These are phyloP conservation scores for Wickerhamiella dianesei DNA, from an alignment of 805 yeast species.

Conservation along the genomic window DNA sequence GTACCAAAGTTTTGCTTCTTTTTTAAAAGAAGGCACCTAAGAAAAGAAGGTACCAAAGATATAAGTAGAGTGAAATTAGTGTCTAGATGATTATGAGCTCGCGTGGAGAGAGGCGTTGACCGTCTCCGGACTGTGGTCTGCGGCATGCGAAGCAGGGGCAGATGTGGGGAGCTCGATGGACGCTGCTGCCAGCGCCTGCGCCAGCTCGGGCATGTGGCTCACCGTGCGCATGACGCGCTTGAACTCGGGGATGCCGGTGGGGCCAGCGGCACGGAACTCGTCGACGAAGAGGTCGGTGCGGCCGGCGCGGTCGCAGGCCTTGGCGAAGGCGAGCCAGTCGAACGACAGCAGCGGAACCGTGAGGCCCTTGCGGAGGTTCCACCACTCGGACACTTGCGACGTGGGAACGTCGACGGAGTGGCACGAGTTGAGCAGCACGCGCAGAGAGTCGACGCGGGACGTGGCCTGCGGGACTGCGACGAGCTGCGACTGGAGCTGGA, in stretches of 20 bases:
- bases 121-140: neutral
- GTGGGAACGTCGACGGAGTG: constrained; percentile 5
- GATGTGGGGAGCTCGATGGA: neutral
- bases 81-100: neutral
- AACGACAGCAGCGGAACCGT: constrained; percentile 10
- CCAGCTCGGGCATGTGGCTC: neutral
- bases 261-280: neutral
- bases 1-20: too few species aligned
- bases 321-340: constrained; percentile 17
- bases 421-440: constrained; percentile 15
- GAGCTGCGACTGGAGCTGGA: constrained; percentile 6
- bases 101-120: neutral
- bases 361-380: constrained; percentile 9
- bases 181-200: neutral
- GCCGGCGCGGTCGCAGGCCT: constrained; percentile 15
- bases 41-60: too few species aligned
- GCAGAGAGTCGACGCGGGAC: constrained; percentile 11
- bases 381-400: constrained; percentile 9
- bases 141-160: neutral
- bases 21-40: too few species aligned
- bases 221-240: neutral
- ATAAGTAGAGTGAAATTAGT: neutral
- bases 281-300: constrained; percentile 9
- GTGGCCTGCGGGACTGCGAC: constrained; percentile 1
- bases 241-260: neutral